A percentile compares a stretch with the other conserved stretches of the same genome.
phyloP scores from a whole-genome alignment of 2,329 filamentous ascomycete genomes.

The Aureobasidium pullulans region DNA sequence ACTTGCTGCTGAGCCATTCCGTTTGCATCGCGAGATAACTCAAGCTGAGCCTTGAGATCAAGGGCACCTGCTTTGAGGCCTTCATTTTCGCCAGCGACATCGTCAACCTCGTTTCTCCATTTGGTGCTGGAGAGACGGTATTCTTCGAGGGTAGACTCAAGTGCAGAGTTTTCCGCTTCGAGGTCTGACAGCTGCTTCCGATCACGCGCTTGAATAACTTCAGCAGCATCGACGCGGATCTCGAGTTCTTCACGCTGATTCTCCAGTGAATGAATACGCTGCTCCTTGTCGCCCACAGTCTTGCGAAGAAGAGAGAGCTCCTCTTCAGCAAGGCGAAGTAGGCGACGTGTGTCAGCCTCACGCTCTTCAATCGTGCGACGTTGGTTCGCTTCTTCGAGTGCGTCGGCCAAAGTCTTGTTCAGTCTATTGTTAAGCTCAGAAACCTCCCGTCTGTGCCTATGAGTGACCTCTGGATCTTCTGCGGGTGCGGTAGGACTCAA shows the following conservation, averaged over 20 bases:
- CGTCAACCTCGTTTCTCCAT: constrained; percentile 52
- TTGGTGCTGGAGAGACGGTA: constrained; percentile 54
- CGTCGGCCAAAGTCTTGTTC: constrained; percentile 27
- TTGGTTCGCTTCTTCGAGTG: constrained; percentile 35
- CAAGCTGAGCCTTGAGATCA: background rate
- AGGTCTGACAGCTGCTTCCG: constrained; percentile 31
- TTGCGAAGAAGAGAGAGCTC: constrained; percentile 40
- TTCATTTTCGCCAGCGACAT: constrained; percentile 56
- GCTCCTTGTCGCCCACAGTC: constrained; percentile 35
- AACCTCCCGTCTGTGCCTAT: constrained; percentile 22
- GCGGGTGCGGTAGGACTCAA: constrained; percentile 21
- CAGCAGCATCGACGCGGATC: constrained; percentile 31
- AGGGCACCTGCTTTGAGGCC: constrained; percentile 53
- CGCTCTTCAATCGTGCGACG: constrained; percentile 36
- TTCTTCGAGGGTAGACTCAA: constrained; percentile 56
- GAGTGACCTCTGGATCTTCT: constrained; percentile 24
- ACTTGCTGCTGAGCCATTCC: background rate
- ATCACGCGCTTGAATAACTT: constrained; percentile 21
- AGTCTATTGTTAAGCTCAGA: constrained; percentile 26
- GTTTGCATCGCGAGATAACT: background rate
- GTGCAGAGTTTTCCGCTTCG: constrained; percentile 52
- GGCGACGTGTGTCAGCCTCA: constrained; percentile 36
- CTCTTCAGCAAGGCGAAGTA: constrained; percentile 43
- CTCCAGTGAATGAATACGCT: constrained; percentile 34
- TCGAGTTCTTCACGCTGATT: constrained; percentile 36